Evolutionary conservation across 768 basidiomycete species (phyloP), one percentile per base, ranked within the genome.

Genomic region (Daedalea quercina): DNA sequence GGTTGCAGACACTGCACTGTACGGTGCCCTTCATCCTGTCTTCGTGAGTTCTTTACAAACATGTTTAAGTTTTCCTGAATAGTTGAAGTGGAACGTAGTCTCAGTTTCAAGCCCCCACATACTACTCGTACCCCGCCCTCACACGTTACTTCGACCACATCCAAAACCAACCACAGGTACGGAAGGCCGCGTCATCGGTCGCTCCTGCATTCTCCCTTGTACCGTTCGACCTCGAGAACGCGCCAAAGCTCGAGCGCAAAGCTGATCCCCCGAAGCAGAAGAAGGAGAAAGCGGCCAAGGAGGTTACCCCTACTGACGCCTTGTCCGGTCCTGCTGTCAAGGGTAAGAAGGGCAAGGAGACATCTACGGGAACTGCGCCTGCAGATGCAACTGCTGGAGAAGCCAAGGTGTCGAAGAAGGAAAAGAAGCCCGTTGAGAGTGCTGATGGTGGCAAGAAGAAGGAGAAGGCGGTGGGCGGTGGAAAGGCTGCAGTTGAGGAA

Each of bases 71-170:
- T 44, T 44, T 28, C 23, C 23, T 20, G 31, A 15, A 20, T 17
- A 37, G 24, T 46, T 51, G 45, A 20, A 31, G 3, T 3, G 9
- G 17, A 54, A 31, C 66, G 17, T 15, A 95, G 86, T 80, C 87
- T 9, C 81, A 84, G 63, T 73, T 87, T 17, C 78, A 82, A 60
- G 75, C 87, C 3, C 59, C 76, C n/a, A 80, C 88, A 64, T 87
- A 90, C 73, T 85, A 90, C 65, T 71, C 84, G 17, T 79, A 83
- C 51, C 93, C 95, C 4, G 78, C 90, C 20, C 67, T 98, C 35
- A 89, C 89, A 40, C 89, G 96, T 43, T 97, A 95, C 76, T 95
- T 98, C 65, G 88, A 94, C 69, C 92, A 97, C 69, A 79, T 99
- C 54, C 95, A 98, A 71, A 77, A 81, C 44, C 75, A 74, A 20